phyloP scores from a whole-genome alignment of 2,329 filamentous ascomycete species.

The Xylariomycetidae sp. region DNA sequence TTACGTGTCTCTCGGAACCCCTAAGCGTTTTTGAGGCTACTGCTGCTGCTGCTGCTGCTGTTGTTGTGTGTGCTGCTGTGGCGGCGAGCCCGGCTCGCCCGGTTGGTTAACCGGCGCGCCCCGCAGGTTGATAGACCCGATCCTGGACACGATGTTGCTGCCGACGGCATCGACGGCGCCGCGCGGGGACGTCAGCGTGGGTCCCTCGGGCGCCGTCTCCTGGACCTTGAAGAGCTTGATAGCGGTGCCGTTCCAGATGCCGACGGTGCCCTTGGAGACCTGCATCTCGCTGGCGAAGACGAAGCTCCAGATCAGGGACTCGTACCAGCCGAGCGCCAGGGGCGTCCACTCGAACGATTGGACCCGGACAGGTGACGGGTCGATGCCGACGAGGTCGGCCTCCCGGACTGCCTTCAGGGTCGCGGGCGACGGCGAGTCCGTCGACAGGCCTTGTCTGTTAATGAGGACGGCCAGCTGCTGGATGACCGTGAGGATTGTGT shows the following conservation, averaged over 20 bases:
- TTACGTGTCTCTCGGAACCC: too few relatives aligned
- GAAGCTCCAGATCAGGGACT: constrained; percentile 89
- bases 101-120: too few relatives aligned
- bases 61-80: too few relatives aligned
- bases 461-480: constrained; percentile 58
- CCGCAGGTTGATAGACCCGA: constrained; percentile 74
- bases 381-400: constrained; percentile 65
- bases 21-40: too few relatives aligned
- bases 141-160: constrained; percentile 80
- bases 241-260: constrained; percentile 87
- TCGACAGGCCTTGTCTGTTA: constrained; percentile 42
- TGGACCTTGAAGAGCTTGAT: constrained; percentile 89
- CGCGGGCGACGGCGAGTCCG: constrained; percentile 39
- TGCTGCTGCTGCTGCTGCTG: too few relatives aligned
- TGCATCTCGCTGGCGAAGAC: constrained; percentile 90
- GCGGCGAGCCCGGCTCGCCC: too few relatives aligned
- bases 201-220: constrained; percentile 73
- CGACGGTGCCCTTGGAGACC: constrained; percentile 78
- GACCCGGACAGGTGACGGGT: constrained; percentile 68
- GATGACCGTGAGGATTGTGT: constrained; percentile 77
- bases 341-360: constrained; percentile 95
- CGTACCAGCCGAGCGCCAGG: constrained; percentile 89
- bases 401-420: constrained; percentile 52
- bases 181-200: constrained; percentile 76
- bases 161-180: constrained; percentile 93